Base-by-base conservation (phyloP, 2,329 filamentous ascomycete species). In the Aspergillus sojae region DNA sequence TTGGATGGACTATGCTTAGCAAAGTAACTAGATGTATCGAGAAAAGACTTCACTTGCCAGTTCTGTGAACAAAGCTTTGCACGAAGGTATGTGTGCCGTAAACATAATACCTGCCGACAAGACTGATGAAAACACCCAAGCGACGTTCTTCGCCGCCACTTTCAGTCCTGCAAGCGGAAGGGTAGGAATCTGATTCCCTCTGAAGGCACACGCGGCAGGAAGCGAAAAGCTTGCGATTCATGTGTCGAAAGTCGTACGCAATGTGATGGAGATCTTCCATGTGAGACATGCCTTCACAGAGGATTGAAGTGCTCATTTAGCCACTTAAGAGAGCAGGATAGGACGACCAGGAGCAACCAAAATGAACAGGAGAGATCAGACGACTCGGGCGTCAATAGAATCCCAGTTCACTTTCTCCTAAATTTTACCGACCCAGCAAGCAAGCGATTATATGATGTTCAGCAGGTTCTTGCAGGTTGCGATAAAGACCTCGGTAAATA, bases 311-410 rank as follows among this genome's bases (percentile, higher is more conserved):
- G 43, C n/a, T 23, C 43, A n/a, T n/a, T n/a, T n/a, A n/a, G n/a
- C n/a, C n/a, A n/a, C n/a, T n/a, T n/a, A 5, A 10, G n/a, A 46
- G 43, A 21, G n/a, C 9, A 23, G 4, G 4, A 23, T 5, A 4
- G 43, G 43, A 23, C 0, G 1, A 1, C n/a, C 5, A 6, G 43
- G 9, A 1, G 4, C n/a, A 21, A 6, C 4, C 11, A 2, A 11
- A 11, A 11, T 12, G n/a, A 0, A 23, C 43, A 23, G 0, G n/a
- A 46, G n/a, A 21, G 2, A 23, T 4, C 9, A 46, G 10, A 21
- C 1, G n/a, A 21, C 1, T 5, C n/a, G 2, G 14, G 0, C 5
- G 12, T 23, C 11, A 21, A 46, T 11, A 46, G n/a, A 23, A 46
- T 46, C 0, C 43, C 43, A 12, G n/a, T 46, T 23, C 10, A 23